phyloP scores from a whole-genome alignment of 129 eudicot species.

The Chrysanthemum seticuspe region DNA sequence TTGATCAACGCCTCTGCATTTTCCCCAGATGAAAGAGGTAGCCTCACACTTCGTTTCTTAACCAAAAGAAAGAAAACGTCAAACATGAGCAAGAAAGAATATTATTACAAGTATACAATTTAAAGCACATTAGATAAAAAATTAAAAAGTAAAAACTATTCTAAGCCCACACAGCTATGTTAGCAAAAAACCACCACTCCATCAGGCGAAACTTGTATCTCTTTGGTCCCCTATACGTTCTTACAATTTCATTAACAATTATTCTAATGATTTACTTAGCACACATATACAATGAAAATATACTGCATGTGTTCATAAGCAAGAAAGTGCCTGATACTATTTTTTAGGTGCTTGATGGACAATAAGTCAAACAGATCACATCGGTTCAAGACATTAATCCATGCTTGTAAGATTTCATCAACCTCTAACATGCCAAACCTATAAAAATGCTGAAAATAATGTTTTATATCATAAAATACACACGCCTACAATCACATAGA shows the following conservation, averaged over 20 bases:
- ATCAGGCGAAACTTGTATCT: background rate
- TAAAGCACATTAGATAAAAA: background rate
- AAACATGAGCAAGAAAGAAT: slow-evolving; percentile 12
- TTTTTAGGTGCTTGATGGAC: background rate
- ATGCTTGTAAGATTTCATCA: background rate
- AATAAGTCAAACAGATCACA: background rate
- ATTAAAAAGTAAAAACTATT: background rate
- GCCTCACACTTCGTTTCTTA: slow-evolving; percentile 65
- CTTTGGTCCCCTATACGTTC: background rate
- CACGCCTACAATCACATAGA: background rate
- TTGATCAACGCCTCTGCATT: slow-evolving; percentile 38
- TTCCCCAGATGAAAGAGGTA: slow-evolving; percentile 71
- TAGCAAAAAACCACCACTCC: slow-evolving; percentile 16
- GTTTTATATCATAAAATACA: background rate
- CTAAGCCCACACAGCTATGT: background rate
- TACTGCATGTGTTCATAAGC: background rate
- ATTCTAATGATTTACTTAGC: background rate
- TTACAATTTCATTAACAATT: background rate
- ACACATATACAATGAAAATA: background rate
- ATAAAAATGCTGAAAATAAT: background rate
- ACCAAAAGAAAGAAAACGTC: slow-evolving; percentile 20
- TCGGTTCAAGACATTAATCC: background rate
- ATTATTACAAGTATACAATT: background rate
- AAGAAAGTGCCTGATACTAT: background rate
- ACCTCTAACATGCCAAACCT: background rate